Evolutionary conservation across 2,329 filamentous ascomycete genomes (phyloP), one percentile per base, ranked within the genome.

Genomic region (Alternaria sp.): DNA sequence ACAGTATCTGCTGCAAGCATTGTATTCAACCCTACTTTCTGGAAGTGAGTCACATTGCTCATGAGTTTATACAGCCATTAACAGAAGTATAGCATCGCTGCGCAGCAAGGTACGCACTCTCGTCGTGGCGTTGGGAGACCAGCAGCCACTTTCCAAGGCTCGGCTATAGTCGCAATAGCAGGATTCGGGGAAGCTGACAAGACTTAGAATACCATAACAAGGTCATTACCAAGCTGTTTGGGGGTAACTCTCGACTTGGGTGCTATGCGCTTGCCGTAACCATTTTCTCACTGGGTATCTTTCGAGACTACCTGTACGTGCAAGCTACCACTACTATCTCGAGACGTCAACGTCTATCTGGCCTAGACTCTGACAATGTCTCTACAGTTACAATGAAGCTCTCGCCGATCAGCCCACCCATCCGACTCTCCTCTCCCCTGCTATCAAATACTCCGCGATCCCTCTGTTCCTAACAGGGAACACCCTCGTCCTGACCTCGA

Each of bases 21-120:
- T 81, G 86, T 90, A 49, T 98, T 99, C 82, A 99, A 99, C 81
- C 95, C 95, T 22, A 90, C 95, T n/a, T 98, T 97, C 81, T 99
- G 95, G 95, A 99, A 99, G 94, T 97, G 86, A 84, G 61, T 65
- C 44, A 39, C 43, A 39, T 36, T 52, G 0, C 1, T 5, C 20
- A 57, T 20, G 1, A 6, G 8, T 24, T n/a, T 18, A 4, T 18
- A 11, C 3, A 20, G 3, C 5, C 32, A 51, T 62, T 69, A 36
- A 69, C 48, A 9, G 3, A 3, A 24, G 44, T 65, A 32, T 69
- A 96, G 92, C 79, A 91, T 93, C 73, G 89, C 93, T 69, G 93
- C 93, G 63, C 90, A 93, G 73, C 87, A 89, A 88, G 92, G 92
- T 93, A 80, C 70, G 78, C 68, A 36, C 39, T 62, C 43, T 8